Evolutionary conservation across 176 grass and related monocot genomes (phyloP).

Genomic region (Aegilops tauschii): DNA sequence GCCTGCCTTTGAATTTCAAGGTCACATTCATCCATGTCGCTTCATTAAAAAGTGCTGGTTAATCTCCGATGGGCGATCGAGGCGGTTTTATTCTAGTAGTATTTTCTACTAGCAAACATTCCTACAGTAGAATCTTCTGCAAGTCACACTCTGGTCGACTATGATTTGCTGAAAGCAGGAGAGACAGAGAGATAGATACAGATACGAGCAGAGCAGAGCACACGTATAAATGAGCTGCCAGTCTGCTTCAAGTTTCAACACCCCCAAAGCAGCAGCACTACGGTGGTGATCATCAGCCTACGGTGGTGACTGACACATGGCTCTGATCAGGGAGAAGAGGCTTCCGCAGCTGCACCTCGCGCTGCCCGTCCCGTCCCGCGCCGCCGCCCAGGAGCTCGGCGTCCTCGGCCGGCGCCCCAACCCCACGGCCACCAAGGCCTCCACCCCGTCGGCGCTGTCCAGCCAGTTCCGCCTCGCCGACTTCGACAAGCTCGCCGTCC

Average conservation of each 20-base stretch:
- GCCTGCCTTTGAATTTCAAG: background rate
- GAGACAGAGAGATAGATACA: too few relatives aligned
- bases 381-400: background rate
- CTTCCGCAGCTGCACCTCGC: slow-evolving; percentile 37
- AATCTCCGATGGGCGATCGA: slow-evolving; percentile 18
- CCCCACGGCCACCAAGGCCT: background rate
- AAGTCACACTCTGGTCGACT: too few relatives aligned
- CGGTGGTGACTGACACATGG: slow-evolving; percentile 1
- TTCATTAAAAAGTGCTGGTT: background rate
- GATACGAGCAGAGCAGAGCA: too few relatives aligned
- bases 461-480: slow-evolving; percentile 39
- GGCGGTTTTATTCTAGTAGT: slow-evolving; percentile 2
- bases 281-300: too few relatives aligned
- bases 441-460: background rate
- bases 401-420: background rate
- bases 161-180: too few relatives aligned
- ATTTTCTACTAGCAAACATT: background rate
- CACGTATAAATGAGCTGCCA: too few relatives aligned
- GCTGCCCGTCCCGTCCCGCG: slow-evolving; percentile 28
- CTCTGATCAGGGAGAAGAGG: slow-evolving; percentile 27
- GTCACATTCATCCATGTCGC: slow-evolving; percentile 26
- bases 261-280: too few relatives aligned
- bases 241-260: too few relatives aligned
- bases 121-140: too few relatives aligned
- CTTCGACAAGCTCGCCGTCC: slow-evolving; percentile 47